Base-by-base conservation (phyloP, 306 rosid genomes). In the Canavalia gladiata region DNA sequence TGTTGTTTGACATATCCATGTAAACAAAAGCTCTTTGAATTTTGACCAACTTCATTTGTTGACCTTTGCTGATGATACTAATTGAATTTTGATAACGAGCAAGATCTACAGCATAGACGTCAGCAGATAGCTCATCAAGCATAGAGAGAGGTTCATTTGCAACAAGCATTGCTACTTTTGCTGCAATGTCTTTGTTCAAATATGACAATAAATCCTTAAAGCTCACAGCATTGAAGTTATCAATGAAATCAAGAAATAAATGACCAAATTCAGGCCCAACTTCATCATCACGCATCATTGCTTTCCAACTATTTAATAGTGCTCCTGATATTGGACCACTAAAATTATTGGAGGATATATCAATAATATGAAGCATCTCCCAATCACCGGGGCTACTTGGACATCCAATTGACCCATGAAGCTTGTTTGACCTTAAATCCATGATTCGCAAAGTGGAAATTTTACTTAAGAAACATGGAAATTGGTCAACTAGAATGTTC, bases 1-100 rank as follows among this genome's bases (percentile, higher is more conserved):
- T 8, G 75, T 86, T 84, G 60, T 31, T 7, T 7, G 92, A 89
- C 9, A 90, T 2, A 25, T 88, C 92, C 29, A 90, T 2, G 0
- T n/a, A 80, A 50, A 82, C 82, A 51, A 74, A 75, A 5, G 49
- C 8, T 0, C 4, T 83, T 2, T 50, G 77, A 8, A 85, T 88
- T 65, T 69, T 88, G 8, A 8, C 73, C 45, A 85, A 4, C 12
- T 81, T 45, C 58, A 69, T 1, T 18, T 47, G 47, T 2, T 3
- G 43, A 50, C 86, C 90, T 46, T 87, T 90, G 34, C 2, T 28
- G 41, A 57, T 57, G 2, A 85, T 18, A 0, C 52, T 85, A 8
- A 86, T 1, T 8, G 75, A n/a, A 73, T 81, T 84, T 11, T 29
- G 69, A 88, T 80, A 86, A 65, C 80, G 80, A 34, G 25, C 8